Conservation (phyloP, 2,329 filamentous ascomycete genomes). For the Calycina marina region DNA sequence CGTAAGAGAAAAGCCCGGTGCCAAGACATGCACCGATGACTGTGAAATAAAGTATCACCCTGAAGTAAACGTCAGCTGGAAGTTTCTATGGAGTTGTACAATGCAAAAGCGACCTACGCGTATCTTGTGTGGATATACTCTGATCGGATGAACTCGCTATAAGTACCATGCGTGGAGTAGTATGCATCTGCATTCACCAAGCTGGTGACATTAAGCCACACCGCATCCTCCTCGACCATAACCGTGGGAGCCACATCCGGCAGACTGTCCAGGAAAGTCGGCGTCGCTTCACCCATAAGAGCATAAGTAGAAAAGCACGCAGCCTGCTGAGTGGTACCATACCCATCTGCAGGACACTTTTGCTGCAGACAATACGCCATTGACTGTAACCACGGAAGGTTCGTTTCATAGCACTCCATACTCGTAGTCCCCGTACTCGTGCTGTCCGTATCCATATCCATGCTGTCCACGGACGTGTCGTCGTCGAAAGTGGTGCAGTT, state of each 20-base stretch:
- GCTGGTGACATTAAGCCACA: not conserved
- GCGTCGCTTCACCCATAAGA: not conserved
- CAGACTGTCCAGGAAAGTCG: not conserved
- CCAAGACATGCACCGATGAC: not conserved
- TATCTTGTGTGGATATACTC: not conserved
- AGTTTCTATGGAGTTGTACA: not conserved
- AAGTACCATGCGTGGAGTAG: not conserved
- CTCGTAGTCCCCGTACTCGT: not conserved
- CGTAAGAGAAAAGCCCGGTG: not conserved
- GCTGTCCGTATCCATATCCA: slow-evolving; percentile 1
- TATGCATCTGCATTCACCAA: slow-evolving; percentile 6
- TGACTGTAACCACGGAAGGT: slow-evolving; percentile 20
- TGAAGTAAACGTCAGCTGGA: too few relatives aligned
- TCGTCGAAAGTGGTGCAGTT: slow-evolving; percentile 2
- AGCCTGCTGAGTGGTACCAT: slow-evolving; percentile 12
- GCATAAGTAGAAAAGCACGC: slow-evolving; percentile 12
- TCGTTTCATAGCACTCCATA: not conserved
- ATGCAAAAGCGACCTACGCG: not conserved
- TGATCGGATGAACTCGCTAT: not conserved
- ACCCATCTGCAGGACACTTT: slow-evolving; percentile 12
- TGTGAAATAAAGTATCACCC: not conserved
- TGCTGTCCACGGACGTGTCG: slow-evolving; percentile 1
- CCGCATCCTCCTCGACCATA: slow-evolving; percentile 1
- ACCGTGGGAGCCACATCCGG: not conserved
- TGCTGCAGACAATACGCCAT: slow-evolving; percentile 20